phyloP scores from a whole-genome alignment of 208 protist species.

The Crithidia sp. region DNA sequence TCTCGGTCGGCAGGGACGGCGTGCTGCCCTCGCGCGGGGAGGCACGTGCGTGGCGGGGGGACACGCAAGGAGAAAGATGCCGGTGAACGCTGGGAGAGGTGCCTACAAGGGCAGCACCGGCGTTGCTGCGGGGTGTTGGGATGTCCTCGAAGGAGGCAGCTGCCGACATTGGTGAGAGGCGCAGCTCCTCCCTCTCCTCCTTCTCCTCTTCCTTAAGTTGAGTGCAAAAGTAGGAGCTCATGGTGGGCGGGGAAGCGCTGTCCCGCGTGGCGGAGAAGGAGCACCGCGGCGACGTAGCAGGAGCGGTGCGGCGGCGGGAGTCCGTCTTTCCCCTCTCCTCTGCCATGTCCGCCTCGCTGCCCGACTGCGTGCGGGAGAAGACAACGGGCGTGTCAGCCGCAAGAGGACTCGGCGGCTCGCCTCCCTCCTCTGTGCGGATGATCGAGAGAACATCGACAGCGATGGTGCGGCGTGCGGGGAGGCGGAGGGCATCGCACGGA shows the following conservation, averaged over 20 bases:
- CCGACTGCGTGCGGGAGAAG: too few relatives aligned
- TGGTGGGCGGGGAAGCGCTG: constrained; percentile 16
- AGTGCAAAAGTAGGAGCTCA: constrained; percentile 18
- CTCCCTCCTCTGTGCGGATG: neutral
- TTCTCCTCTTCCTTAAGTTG: neutral
- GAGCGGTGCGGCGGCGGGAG: neutral
- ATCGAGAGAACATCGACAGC: neutral
- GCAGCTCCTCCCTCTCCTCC: neutral
- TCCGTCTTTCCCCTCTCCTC: too few relatives aligned
- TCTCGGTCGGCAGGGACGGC: constrained; percentile 1
- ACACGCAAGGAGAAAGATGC: neutral
- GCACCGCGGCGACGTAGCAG: neutral
- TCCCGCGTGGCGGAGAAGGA: constrained; percentile 15
- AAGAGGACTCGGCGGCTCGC: too few relatives aligned
- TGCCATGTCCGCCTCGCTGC: too few relatives aligned
- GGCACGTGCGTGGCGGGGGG: neutral
- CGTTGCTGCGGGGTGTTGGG: neutral
- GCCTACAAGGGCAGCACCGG: neutral
- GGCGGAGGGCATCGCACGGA: neutral
- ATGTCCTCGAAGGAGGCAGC: neutral
- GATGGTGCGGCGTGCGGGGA: neutral
- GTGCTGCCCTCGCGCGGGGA: neutral
- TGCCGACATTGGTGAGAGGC: neutral
- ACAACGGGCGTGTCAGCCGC: too few relatives aligned
- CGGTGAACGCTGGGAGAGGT: neutral